A percentile compares a stretch with the other conserved stretches of the same genome.
These are phyloP conservation scores for Escallonia rubra DNA, from an alignment of 129 eudicot species.

Conservation along the genomic window DNA sequence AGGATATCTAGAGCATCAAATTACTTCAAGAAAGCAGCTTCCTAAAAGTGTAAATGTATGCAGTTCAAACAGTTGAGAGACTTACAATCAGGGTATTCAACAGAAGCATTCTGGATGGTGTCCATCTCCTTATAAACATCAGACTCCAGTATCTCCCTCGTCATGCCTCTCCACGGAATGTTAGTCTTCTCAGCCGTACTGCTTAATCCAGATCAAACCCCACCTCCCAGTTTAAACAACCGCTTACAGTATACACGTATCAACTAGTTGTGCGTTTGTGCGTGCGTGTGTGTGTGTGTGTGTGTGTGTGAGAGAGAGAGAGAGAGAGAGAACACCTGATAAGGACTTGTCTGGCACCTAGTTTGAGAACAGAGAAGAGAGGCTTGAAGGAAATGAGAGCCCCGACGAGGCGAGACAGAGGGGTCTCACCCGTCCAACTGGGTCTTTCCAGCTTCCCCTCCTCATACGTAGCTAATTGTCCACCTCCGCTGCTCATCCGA, in stretches of 20 bases:
- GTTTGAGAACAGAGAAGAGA: slow-evolving; percentile 65
- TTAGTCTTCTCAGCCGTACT: slow-evolving; percentile 96
- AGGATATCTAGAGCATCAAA: too few species aligned
- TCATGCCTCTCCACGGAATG: slow-evolving; percentile 95
- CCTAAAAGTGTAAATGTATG: neutral
- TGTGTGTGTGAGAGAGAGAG: too few species aligned
- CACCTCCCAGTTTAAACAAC: slow-evolving; percentile 13
- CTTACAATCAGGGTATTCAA: slow-evolving; percentile 85
- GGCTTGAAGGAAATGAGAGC: slow-evolving; percentile 88
- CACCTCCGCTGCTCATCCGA: slow-evolving; percentile 20
- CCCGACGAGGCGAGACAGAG: slow-evolving; percentile 82
- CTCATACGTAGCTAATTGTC: slow-evolving; percentile 37
- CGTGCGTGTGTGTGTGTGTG: too few species aligned
- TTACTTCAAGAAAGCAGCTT: too few species aligned
- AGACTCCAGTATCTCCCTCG: slow-evolving; percentile 78
- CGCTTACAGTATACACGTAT: neutral
- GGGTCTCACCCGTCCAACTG: slow-evolving; percentile 86
- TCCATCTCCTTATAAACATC: slow-evolving; percentile 81
- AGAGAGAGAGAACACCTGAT: slow-evolving; percentile 46
- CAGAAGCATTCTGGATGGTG: slow-evolving; percentile 42
- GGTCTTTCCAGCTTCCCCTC: slow-evolving; percentile 89
- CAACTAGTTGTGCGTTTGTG: too few species aligned
- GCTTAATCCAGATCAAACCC: slow-evolving; percentile 20
- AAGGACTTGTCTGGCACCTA: slow-evolving; percentile 87
- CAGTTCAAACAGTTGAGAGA: neutral